Evolutionary conservation across 2,329 filamentous ascomycete species (phyloP), one percentile per base, ranked within the genome.

Genomic region (Mycosphaerelloides madeirae): DNA sequence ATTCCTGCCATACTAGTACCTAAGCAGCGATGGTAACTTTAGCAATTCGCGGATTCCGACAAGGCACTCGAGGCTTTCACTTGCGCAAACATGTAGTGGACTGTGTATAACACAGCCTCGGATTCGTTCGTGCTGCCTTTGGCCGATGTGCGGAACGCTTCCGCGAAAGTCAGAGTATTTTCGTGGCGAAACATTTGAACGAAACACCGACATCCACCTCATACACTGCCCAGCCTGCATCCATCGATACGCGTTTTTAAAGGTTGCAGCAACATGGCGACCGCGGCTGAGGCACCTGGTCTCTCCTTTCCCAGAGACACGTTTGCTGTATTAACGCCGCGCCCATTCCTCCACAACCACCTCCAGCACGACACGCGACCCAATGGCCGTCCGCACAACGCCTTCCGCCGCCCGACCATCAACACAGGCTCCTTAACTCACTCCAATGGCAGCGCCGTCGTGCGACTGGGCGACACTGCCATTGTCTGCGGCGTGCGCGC

Each of bases 401-500:
- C 90, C 58, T 80, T 83, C 46, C 83, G 93, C 34, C 66, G 75
- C 16, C 81, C 85, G n/a, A 81, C 82, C 28, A 75, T 93, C 57
- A 93, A 96, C 67, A 81, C 81, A 0, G 85, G 86, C 19, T 93
- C 87, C 16, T 74, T 98, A 38, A 87, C 88, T 1, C 89, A 98
- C 65, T 85, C 88, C 44, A 84, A 95, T 63, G 93, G 93, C 40
- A 94, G 87, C 58, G 85, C 91, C 1, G 84, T 97, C 0, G 85
- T 97, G 38, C 81, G 93, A 29, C 74, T 86, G 40, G 93, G 93
- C 36, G 87, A 94, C 65, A 97, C 91, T 1, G 89, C 88, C 1
- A 87, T 90, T n/a, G 90, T 98, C 29, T 96, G 90, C 63, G 93
- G 91, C 45, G 81, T 98, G 15, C 81, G 91, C 34, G 90, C 78